Base-by-base conservation (phyloP, 352 stramenopile species). In the Globisporangium sylvaticum region DNA sequence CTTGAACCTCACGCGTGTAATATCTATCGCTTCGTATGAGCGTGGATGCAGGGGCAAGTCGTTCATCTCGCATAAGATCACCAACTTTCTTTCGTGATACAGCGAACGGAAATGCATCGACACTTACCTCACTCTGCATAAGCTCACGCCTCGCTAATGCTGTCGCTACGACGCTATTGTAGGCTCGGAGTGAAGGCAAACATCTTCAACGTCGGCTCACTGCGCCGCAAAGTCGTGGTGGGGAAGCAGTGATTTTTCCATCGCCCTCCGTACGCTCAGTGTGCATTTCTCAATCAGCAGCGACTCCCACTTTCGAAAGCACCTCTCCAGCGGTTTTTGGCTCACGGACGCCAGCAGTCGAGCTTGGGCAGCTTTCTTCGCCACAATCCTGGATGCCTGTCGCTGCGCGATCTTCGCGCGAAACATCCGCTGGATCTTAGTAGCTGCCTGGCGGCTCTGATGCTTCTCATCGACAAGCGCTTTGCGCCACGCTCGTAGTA, bases 141-240 rank as follows among this genome's bases (percentile, higher is more conserved):
- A 44, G 37, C 14, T 10, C 10, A 44, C 10, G 12, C 12, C 1
- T 44, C 25, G 25, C 12, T 44, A 27, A 20, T 59, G 29, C 18
- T 20, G 9, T 10, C 9, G 15, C 24, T n/a, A 39, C 32, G 15
- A 25, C 15, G 32, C 24, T 24, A 24, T 25, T 56, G 27, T 60
- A 83, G 73, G 76, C 65, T 83, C 18, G 76, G 77, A 4, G 71
- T 84, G 25, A 71, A 66, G n/a, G 67, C 75, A 27, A 79, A 89
- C 55, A 90, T 97, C 61, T 97, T 97, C 77, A 97, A 98, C 75
- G 90, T 97, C 18, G 90, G 90, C 8, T 90, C 96, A 68, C 94
- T 97, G 65, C 87, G 92, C 10, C 83, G 90, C 34, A 80, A 89
- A 62, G 68, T 96, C n/a, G 86, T 78, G 54, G 75, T 58, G 25